Base-by-base conservation (phyloP, 2,329 filamentous ascomycete genomes). In the Monilinia vaccinii-corymbosi region DNA sequence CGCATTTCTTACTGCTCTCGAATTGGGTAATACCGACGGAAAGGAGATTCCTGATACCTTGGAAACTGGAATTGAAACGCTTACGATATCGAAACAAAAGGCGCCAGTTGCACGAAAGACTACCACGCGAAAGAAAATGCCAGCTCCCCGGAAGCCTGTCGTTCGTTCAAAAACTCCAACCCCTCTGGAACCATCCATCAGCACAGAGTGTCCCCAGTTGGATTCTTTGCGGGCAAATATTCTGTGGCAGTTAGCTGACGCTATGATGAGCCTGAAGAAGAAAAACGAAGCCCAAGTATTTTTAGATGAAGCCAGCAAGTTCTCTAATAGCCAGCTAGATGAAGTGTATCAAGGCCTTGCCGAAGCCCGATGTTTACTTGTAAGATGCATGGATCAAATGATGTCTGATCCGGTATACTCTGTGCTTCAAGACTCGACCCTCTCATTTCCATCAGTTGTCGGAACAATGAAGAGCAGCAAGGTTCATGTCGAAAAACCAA, bases 361-460 rank as follows among this genome's bases (percentile, higher is more conserved):
- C 13, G 83, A 82, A 60, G 89, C 88, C 23, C 84, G 84, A 58
- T 83, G 87, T 49, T 80, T 88, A 47, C 77, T 91, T 62, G 79
- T 83, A 18, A 81, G 87, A 71, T 88, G 86, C 63, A 78, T 88
- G 67, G 83, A 87, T 50, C 81, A 87, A 68, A 89, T 96, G 77
- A 81, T 85, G 14, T 81, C 82, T 5, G 89, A 96, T 72, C 86
- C 92, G 3, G 87, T 94, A 4, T 95, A 93, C 72, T 95, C 90
- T 21, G 88, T 93, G 11, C 81, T 97, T 18, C 89, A 93, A 49
- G 94, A 99, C 68, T 97, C 94, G 0, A 96, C 91, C 0, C 85
- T 97, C 31, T 95, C 91, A 0, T 87, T 93, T 62, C 91, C 92
- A 1, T 85, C 89, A 0, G 78, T 93, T 3, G 48, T 65, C 10